Percentiles rank a stretch among this genome's conserved stretches.
Conservation (phyloP, 768 basidiomycete genomes). For the Pleurotus sapidus region DNA sequence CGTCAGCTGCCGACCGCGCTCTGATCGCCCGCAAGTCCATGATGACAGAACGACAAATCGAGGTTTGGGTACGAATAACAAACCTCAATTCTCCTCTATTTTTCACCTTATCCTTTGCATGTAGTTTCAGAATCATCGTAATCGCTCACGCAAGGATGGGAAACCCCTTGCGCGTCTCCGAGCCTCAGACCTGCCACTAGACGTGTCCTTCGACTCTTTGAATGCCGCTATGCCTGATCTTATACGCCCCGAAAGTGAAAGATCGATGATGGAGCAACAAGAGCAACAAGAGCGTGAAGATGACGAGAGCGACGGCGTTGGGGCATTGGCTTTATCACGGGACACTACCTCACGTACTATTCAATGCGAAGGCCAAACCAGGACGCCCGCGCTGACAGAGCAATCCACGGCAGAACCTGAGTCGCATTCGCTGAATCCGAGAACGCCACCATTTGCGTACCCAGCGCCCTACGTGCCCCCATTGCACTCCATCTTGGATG, state of each 20-base stretch:
- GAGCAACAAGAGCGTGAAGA: no score
- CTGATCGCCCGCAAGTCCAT: no score
- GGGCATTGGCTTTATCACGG: no score
- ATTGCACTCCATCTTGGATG: constrained; percentile 10
- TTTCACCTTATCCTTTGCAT: background rate
- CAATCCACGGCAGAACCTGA: background rate
- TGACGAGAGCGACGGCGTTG: no score
- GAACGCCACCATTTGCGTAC: constrained; percentile 22
- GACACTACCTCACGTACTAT: no score
- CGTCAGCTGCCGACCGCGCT: no score
- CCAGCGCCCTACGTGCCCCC: constrained; percentile 14
- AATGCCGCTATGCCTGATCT: constrained; percentile 23
- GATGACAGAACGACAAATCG: no score
- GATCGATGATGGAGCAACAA: background rate
- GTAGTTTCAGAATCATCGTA: constrained; percentile 56
- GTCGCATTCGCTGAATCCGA: background rate
- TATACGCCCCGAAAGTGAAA: constrained; percentile 17
- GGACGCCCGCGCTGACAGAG: background rate
- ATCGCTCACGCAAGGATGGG: constrained; percentile 32
- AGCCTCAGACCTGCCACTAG: constrained; percentile 15
- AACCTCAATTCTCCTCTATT: background rate
- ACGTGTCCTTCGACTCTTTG: constrained; percentile 20
- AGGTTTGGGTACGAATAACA: background rate
- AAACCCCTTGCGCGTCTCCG: constrained; percentile 16
- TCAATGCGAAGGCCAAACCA: no score